Evolutionary conservation across 345 rosid genomes (phyloP).

Genomic region (Erysimum cheiranthoides): DNA sequence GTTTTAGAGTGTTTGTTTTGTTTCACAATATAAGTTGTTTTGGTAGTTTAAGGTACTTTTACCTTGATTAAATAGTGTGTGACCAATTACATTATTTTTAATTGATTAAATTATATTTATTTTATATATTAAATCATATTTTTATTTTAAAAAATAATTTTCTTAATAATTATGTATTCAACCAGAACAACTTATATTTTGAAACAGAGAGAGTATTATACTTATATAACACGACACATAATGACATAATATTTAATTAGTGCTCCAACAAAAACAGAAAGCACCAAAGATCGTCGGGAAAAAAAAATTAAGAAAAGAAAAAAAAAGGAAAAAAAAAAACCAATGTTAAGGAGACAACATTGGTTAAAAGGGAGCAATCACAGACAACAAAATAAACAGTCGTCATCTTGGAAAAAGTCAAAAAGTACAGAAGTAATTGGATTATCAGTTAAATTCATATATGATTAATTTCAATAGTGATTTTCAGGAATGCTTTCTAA

Average conservation of each 20-base stretch:
- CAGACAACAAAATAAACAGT: constrained; percentile 19
- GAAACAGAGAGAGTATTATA: too few species aligned
- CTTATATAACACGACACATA: neutral
- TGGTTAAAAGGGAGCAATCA: constrained; percentile 32
- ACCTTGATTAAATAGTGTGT: too few species aligned
- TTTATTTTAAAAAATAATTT: too few species aligned
- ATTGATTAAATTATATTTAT: too few species aligned
- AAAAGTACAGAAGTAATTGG: neutral
- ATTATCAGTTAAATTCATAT: constrained; percentile 13
- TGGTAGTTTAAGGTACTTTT: too few species aligned
- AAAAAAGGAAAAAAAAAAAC: neutral
- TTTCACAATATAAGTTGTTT: too few species aligned
- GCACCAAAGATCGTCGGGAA: constrained; percentile 37
- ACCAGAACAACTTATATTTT: too few species aligned
- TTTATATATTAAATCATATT: too few species aligned
- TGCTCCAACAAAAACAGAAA: constrained; percentile 45
- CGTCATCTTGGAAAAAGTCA: constrained; percentile 10
- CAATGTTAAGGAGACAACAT: constrained; percentile 27
- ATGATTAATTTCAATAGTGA: constrained; percentile 27
- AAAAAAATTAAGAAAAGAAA: neutral
- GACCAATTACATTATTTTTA: too few species aligned
- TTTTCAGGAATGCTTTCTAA: constrained; percentile 73
- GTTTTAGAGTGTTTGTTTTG: too few species aligned
- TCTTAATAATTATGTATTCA: too few species aligned
- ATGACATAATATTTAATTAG: constrained; percentile 21